These are phyloP conservation scores for Cladorrhinum sp. DNA, from an alignment of 2,329 filamentous ascomycete genomes.

Conservation along the genomic window DNA sequence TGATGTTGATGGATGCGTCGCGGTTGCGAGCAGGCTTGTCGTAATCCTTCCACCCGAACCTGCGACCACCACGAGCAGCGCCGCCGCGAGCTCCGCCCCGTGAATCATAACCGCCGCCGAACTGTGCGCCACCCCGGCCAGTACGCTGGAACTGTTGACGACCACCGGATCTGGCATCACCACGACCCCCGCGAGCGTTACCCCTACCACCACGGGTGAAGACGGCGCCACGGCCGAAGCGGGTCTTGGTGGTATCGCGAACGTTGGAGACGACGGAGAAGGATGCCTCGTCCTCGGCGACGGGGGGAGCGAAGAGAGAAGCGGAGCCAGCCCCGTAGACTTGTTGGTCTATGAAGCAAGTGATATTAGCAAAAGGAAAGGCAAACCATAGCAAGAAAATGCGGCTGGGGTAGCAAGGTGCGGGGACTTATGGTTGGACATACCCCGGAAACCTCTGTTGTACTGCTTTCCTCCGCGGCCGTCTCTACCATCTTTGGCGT, in stretches of 20 bases:
- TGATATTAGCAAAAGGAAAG: slow-evolving; percentile 14
- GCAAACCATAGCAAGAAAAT: background rate
- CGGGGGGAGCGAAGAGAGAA: slow-evolving; percentile 84
- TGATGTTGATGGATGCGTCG: slow-evolving; percentile 93
- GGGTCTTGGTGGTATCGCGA: slow-evolving; percentile 77
- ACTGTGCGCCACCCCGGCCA: slow-evolving; percentile 59
- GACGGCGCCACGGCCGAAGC: slow-evolving; percentile 85
- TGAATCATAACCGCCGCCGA: slow-evolving; percentile 62
- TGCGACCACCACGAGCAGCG: slow-evolving; percentile 72
- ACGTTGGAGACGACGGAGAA: slow-evolving; percentile 98
- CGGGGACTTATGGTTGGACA: slow-evolving; percentile 22
- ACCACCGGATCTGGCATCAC: slow-evolving; percentile 57
- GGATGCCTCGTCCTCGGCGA: slow-evolving; percentile 90
- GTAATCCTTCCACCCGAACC: slow-evolving; percentile 98
- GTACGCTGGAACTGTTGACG: slow-evolving; percentile 66
- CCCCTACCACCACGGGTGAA: slow-evolving; percentile 85
- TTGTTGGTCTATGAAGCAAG: slow-evolving; percentile 70
- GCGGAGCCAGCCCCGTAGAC: slow-evolving; percentile 89
- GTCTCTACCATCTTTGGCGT: slow-evolving; percentile 78
- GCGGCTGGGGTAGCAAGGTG: background rate
- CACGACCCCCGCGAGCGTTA: slow-evolving; percentile 70
- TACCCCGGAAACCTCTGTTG: slow-evolving; percentile 90
- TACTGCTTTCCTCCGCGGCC: slow-evolving; percentile 77
- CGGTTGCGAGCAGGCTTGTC: slow-evolving; percentile 97
- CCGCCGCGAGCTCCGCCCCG: slow-evolving; percentile 63